A percentile compares a stretch with the other conserved stretches of the same genome.
Evolutionary conservation across 1,284 basidiomycete genomes (phyloP).

Genomic region (Agaricales sp.): DNA sequence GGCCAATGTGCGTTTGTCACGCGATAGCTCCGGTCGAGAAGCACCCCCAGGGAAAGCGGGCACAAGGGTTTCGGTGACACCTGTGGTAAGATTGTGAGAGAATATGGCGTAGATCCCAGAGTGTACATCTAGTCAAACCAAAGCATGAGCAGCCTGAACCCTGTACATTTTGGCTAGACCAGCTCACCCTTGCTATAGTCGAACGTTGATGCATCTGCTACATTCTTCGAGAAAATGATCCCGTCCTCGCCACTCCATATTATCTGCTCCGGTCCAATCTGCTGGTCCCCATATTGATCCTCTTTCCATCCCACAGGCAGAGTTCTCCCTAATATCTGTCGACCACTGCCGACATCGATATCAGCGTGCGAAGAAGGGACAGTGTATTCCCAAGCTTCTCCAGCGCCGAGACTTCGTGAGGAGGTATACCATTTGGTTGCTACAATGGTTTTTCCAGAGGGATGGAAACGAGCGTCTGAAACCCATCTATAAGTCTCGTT

Average conservation of each 20-base stretch:
- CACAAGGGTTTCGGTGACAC: slow-evolving; percentile 40
- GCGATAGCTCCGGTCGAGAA: slow-evolving; percentile 61
- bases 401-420: slow-evolving; percentile 45
- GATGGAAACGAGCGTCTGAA: slow-evolving; percentile 59
- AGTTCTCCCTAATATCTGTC: slow-evolving; percentile 40
- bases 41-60: slow-evolving; percentile 53
- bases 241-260: slow-evolving; percentile 48
- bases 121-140: slow-evolving; percentile 43
- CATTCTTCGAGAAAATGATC: slow-evolving; percentile 57
- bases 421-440: slow-evolving; percentile 70
- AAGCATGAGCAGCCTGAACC: neutral
- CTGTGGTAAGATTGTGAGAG: slow-evolving; percentile 46
- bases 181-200: slow-evolving; percentile 55
- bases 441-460: slow-evolving; percentile 46
- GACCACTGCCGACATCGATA: slow-evolving; percentile 33
- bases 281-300: slow-evolving; percentile 50
- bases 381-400: slow-evolving; percentile 59
- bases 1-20: slow-evolving; percentile 55
- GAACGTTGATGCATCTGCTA: slow-evolving; percentile 36
- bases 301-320: slow-evolving; percentile 50
- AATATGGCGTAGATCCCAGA: slow-evolving; percentile 63
- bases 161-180: no score
- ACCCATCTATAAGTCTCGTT: slow-evolving; percentile 68
- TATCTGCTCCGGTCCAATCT: slow-evolving; percentile 63
- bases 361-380: slow-evolving; percentile 9